These are phyloP conservation scores for Laguncularia racemosa DNA, from an alignment of 345 rosid species.

Conservation along the genomic window DNA sequence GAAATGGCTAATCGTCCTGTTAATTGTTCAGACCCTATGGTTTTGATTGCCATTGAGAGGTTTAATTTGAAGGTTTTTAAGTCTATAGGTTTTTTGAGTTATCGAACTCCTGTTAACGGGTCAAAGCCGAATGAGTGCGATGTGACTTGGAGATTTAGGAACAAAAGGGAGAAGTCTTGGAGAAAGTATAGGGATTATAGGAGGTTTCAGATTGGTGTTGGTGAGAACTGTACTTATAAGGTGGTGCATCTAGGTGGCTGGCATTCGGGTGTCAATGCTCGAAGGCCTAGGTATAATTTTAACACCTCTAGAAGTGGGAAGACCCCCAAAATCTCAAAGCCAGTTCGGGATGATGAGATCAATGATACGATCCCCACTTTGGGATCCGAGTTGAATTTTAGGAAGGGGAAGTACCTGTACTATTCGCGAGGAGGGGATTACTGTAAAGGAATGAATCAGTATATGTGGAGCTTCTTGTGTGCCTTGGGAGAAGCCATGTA, in stretches of 20 bases:
- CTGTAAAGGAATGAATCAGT: conserved; percentile 95
- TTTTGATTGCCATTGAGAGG: conserved; percentile 57
- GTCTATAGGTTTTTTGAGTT: conserved; percentile 70
- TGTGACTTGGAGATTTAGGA: conserved; percentile 88
- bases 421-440: conserved; percentile 88
- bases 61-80: conserved; percentile 65
- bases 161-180: conserved; percentile 92
- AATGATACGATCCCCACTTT: conserved; percentile 58
- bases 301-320: conserved; percentile 20
- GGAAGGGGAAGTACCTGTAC: conserved; percentile 79
- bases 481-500: conserved; percentile 94
- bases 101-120: conserved; percentile 68
- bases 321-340: conserved; percentile 18
- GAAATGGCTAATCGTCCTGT: conserved; percentile 40
- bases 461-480: conserved; percentile 91
- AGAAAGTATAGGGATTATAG: conserved; percentile 86
- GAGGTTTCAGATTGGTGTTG: conserved; percentile 61
- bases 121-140: conserved; percentile 71
- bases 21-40: conserved; percentile 85
- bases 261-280: conserved; percentile 84
- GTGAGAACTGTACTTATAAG: conserved; percentile 58
- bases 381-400: conserved; percentile 49
- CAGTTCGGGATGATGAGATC: conserved; percentile 45
- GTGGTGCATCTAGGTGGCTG: conserved; percentile 61
- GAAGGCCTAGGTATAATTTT: conserved; percentile 36